A percentile compares a stretch with the other conserved stretches of the same genome.
Evolutionary conservation across 805 yeast species (phyloP).

Genomic region (Phaffomyces opuntiae): DNA sequence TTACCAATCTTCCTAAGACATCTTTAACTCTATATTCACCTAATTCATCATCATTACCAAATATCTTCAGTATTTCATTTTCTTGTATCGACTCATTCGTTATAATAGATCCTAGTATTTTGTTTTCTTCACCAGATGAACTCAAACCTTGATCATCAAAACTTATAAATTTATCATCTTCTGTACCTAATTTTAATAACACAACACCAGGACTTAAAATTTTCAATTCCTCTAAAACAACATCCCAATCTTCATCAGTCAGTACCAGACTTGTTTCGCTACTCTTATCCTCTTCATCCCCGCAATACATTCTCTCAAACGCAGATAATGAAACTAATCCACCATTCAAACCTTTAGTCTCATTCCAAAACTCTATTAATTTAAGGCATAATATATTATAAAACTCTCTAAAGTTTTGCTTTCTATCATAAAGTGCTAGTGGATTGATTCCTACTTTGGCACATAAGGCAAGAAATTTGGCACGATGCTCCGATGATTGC

Average conservation of each 20-base stretch:
- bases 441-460: slow-evolving; percentile 8
- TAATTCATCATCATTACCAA: slow-evolving; percentile 1
- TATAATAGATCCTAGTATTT: slow-evolving; percentile 2
- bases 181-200: slow-evolving; percentile 1
- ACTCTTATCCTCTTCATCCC: background rate
- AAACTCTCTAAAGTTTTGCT: slow-evolving; percentile 4
- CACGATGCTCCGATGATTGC: slow-evolving; percentile 4
- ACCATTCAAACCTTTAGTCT: slow-evolving; percentile 7
- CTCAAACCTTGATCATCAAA: slow-evolving; percentile 5
- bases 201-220: slow-evolving; percentile 6
- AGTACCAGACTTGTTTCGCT: background rate
- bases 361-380: slow-evolving; percentile 9
- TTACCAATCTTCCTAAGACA: slow-evolving; percentile 2
- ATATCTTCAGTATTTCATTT: background rate
- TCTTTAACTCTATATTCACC: slow-evolving; percentile 2
- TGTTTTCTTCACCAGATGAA: slow-evolving; percentile 5
- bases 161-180: slow-evolving; percentile 1
- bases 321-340: slow-evolving; percentile 3
- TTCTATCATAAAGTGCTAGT: slow-evolving; percentile 3
- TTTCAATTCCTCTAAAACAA: slow-evolving; percentile 2
- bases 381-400: slow-evolving; percentile 5
- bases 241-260: slow-evolving; percentile 4
- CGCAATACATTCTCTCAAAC: slow-evolving; percentile 5
- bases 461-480: slow-evolving; percentile 4
- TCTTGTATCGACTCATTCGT: slow-evolving; percentile 1